Conservation (phyloP, 495 filamentous ascomycete species). For the Penicillium simplicissimum region DNA sequence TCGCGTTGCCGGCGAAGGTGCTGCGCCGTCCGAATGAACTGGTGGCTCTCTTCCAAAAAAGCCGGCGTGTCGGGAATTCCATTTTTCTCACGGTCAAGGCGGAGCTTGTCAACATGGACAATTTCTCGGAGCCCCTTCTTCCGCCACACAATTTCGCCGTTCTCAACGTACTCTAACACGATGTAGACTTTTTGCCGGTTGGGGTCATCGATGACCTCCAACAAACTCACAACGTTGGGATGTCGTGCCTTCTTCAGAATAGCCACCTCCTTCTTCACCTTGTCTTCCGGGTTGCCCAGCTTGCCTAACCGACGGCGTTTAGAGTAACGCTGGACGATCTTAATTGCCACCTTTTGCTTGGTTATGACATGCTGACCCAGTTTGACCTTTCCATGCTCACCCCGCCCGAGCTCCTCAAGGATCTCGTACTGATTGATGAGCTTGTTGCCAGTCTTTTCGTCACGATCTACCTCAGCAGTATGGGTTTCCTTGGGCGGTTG, state of each 20-base stretch:
- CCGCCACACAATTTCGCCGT: conserved; percentile 92
- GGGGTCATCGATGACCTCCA: conserved; percentile 97
- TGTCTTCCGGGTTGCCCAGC: conserved; percentile 74
- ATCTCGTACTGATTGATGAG: conserved; percentile 97
- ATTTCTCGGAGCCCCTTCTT: conserved; percentile 79
- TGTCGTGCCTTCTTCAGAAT: conserved; percentile 98
- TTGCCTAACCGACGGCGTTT: conserved; percentile 88
- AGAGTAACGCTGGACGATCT: conserved; percentile 95
- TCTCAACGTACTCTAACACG: conserved; percentile 89
- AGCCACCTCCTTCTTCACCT: conserved; percentile 95
- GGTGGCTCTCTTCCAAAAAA: conserved; percentile 61
- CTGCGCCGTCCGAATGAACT: conserved; percentile 57
- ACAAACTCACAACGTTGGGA: conserved; percentile 87
- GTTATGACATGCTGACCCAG: conserved; percentile 77
- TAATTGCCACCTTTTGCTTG: conserved; percentile 87
- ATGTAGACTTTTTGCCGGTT: conserved; percentile 97
- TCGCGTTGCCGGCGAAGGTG: conserved; percentile 59
- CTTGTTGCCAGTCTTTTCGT: conserved; percentile 86
- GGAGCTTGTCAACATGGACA: conserved; percentile 74
- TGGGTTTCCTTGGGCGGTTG: conserved; percentile 74
- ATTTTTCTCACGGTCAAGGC: conserved; percentile 69
- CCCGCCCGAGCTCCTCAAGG: conserved; percentile 90
- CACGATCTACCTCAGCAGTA: conserved; percentile 83
- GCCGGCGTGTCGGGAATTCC: conserved; percentile 56
- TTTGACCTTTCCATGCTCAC: conserved; percentile 97